Percentiles rank a stretch among this genome's conserved stretches.
These are phyloP conservation scores for Avicennia marina DNA, from an alignment of 257 asterid genomes.

Conservation along the genomic window DNA sequence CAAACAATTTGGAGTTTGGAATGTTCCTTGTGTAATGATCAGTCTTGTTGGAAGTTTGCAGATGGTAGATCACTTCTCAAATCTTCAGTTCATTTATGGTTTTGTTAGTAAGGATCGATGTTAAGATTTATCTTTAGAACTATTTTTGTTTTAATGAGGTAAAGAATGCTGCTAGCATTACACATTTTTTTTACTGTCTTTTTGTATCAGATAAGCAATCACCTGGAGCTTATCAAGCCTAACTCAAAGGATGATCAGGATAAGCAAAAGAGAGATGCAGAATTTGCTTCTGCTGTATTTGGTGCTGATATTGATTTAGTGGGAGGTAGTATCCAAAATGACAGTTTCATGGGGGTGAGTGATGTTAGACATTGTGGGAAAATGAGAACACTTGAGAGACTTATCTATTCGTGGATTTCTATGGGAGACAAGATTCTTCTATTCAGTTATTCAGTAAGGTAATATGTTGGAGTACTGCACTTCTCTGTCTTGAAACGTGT, in stretches of 20 bases:
- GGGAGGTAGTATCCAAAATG: slow-evolving; percentile 66
- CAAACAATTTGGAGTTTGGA: too few species aligned
- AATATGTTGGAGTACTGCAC: neutral
- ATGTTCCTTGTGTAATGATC: too few species aligned
- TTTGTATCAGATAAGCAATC: slow-evolving; percentile 72
- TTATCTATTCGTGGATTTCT: slow-evolving; percentile 74
- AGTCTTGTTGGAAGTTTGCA: too few species aligned
- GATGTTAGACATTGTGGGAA: slow-evolving; percentile 88
- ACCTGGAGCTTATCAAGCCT: slow-evolving; percentile 95
- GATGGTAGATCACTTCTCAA: too few species aligned
- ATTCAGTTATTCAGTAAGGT: slow-evolving; percentile 96
- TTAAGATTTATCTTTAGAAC: too few species aligned
- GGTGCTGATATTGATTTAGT: slow-evolving; percentile 63
- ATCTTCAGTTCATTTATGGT: neutral
- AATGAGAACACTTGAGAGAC: slow-evolving; percentile 88
- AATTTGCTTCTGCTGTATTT: slow-evolving; percentile 69
- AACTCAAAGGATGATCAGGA: slow-evolving; percentile 75
- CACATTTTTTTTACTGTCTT: slow-evolving; percentile 7
- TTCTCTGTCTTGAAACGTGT: neutral
- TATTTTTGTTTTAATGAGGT: too few species aligned
- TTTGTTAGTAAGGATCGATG: too few species aligned
- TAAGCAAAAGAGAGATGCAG: slow-evolving; percentile 81
- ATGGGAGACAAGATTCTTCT: slow-evolving; percentile 88
- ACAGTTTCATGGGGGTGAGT: slow-evolving; percentile 87
- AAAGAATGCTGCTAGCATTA: too few species aligned